These are phyloP conservation scores for Claviceps pusilla DNA, from an alignment of 2,329 filamentous ascomycete genomes.

Conservation along the genomic window DNA sequence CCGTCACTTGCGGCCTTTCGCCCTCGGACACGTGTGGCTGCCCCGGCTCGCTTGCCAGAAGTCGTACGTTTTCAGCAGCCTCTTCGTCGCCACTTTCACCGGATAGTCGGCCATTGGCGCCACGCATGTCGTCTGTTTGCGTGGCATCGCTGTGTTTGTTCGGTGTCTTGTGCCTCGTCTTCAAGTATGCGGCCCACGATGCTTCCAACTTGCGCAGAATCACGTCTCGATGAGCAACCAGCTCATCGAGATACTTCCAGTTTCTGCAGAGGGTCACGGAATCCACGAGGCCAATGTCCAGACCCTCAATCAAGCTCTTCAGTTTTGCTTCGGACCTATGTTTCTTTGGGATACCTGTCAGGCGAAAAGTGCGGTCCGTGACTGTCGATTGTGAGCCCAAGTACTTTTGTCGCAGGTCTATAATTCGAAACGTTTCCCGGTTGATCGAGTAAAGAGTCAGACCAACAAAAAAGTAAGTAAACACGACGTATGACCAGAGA, in stretches of 20 bases:
- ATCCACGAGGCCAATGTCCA: constrained; percentile 82
- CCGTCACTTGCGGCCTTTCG: constrained; percentile 49
- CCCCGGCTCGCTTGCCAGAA: constrained; percentile 35
- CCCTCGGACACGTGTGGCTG: constrained; percentile 23
- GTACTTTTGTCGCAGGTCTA: constrained; percentile 76
- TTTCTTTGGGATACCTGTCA: constrained; percentile 73
- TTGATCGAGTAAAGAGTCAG: constrained; percentile 73
- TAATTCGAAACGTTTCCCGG: constrained; percentile 69
- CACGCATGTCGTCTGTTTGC: constrained; percentile 2
- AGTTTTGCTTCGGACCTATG: constrained; percentile 71
- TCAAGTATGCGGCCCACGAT: constrained; percentile 58
- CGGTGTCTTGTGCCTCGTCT: constrained; percentile 11
- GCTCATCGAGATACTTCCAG: constrained; percentile 66
- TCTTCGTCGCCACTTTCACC: constrained; percentile 22
- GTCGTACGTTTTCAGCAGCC: constrained; percentile 41
- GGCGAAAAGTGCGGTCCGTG: constrained; percentile 81
- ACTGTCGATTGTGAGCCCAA: constrained; percentile 88
- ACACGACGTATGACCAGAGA: constrained; percentile 86
- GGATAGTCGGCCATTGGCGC: constrained; percentile 15
- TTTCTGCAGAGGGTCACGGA: constrained; percentile 73
- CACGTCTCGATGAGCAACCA: constrained; percentile 52
- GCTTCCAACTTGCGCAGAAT: constrained; percentile 63
- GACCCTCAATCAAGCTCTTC: constrained; percentile 70
- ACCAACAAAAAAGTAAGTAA: constrained; percentile 80
- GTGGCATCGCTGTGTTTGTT: constrained; percentile 5